phyloP scores from a whole-genome alignment of 129 eudicot species.

The Heracleum sosnowskyi region DNA sequence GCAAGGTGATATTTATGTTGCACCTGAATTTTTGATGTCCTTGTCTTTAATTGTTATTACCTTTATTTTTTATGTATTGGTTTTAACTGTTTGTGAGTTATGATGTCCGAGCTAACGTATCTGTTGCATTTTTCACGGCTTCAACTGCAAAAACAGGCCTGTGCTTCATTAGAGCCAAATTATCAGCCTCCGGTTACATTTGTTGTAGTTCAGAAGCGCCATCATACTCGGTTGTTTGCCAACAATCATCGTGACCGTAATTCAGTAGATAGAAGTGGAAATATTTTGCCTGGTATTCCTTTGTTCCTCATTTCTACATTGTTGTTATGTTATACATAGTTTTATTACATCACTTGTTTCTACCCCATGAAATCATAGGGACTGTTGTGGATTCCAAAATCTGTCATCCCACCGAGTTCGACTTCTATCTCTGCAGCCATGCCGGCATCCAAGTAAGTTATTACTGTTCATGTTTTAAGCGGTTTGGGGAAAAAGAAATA shows the following conservation, averaged over 20 bases:
- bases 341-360: not conserved
- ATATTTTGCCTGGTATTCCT: constrained; percentile 69
- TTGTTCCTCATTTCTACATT: not conserved
- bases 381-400: constrained; percentile 86
- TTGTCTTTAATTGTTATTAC: not conserved
- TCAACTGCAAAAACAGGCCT: constrained; percentile 38
- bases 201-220: constrained; percentile 93
- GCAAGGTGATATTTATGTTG: constrained; percentile 32
- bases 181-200: constrained; percentile 90
- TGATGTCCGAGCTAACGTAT: not conserved
- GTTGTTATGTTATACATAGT: not conserved
- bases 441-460: constrained; percentile 73
- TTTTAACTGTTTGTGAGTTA: not conserved
- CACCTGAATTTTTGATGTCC: not conserved
- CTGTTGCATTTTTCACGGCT: not conserved
- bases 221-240: constrained; percentile 80
- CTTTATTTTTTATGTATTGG: not conserved
- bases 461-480: not conserved
- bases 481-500: not conserved
- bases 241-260: constrained; percentile 58
- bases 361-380: constrained; percentile 30
- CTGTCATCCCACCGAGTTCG: constrained; percentile 87
- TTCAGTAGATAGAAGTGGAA: constrained; percentile 77
- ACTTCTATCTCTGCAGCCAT: constrained; percentile 80
- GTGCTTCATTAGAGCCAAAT: constrained; percentile 72